A percentile compares a stretch with the other conserved stretches of the same genome.
phyloP scores from a whole-genome alignment of 257 asterid genomes.

The Nyctanthes arbortristis region DNA sequence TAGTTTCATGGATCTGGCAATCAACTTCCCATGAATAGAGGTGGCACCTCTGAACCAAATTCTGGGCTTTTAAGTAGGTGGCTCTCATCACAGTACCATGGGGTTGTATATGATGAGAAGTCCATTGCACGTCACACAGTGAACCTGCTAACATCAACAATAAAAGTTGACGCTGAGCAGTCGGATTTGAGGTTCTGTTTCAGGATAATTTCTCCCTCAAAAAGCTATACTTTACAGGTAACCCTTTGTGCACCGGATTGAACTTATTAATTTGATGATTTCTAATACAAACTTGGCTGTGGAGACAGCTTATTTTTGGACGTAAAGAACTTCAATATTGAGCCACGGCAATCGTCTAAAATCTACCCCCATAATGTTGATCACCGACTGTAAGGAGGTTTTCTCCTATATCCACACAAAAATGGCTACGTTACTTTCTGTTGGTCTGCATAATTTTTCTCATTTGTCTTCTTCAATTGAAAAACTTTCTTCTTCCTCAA shows the following conservation, averaged over 20 bases:
- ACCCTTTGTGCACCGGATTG: slow-evolving; percentile 11
- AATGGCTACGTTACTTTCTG: no score
- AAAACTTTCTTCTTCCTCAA: no score
- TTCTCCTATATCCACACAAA: no score
- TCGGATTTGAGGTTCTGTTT: slow-evolving; percentile 81
- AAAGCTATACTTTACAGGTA: slow-evolving; percentile 84
- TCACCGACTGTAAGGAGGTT: no score
- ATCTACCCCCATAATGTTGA: no score
- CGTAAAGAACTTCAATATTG: no score
- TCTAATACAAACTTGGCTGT: slow-evolving; percentile 11
- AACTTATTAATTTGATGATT: not conserved
- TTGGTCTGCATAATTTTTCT: no score
- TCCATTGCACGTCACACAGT: slow-evolving; percentile 74
- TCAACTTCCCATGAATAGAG: slow-evolving; percentile 42
- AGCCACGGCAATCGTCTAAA: no score
- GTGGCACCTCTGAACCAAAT: slow-evolving; percentile 59
- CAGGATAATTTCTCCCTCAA: slow-evolving; percentile 77
- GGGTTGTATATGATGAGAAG: slow-evolving; percentile 71
- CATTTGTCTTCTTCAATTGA: no score
- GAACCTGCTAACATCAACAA: slow-evolving; percentile 76
- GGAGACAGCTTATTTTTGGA: slow-evolving; percentile 8
- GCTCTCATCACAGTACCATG: slow-evolving; percentile 91
- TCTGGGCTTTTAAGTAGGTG: slow-evolving; percentile 76
- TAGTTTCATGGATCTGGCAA: slow-evolving; percentile 60
- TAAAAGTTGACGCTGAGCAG: slow-evolving; percentile 75